Conservation (phyloP, 2,329 filamentous ascomycete species). For the Anthostomella pinea region DNA sequence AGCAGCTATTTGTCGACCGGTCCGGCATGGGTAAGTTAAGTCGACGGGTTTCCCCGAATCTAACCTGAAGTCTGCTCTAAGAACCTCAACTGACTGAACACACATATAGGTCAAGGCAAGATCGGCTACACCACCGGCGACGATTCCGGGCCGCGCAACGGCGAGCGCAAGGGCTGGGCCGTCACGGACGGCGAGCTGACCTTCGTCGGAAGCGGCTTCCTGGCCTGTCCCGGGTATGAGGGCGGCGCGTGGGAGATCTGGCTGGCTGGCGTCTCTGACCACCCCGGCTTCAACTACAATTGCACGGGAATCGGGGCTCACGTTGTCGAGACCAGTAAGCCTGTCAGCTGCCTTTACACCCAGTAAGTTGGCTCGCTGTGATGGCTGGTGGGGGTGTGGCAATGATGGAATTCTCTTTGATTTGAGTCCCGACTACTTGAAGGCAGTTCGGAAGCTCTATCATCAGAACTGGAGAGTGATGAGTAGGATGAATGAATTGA, state of each 20-base stretch:
- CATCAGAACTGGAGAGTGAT: too few species aligned
- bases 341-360: conserved; percentile 38
- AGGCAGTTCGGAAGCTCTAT: too few species aligned
- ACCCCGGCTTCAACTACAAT: conserved; percentile 36
- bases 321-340: conserved; percentile 26
- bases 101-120: conserved; percentile 45
- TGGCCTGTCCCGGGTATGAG: conserved; percentile 51
- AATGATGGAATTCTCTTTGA: too few species aligned
- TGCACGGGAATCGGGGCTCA: conserved; percentile 37
- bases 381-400: too few species aligned
- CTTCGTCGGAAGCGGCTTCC: conserved; percentile 43
- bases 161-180: conserved; percentile 46
- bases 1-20: conserved; percentile 53
- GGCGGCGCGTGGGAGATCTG: conserved; percentile 39
- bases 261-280: conserved; percentile 27
- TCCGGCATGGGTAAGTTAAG: conserved; percentile 53
- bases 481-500: too few species aligned
- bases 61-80: neutral
- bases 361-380: too few species aligned
- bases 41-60: neutral
- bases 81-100: neutral
- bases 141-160: conserved; percentile 37
- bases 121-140: conserved; percentile 51
- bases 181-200: conserved; percentile 46
- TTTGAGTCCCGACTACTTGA: too few species aligned